phyloP scores from a whole-genome alignment of 495 filamentous ascomycete species.

The Peziza echinospora region DNA sequence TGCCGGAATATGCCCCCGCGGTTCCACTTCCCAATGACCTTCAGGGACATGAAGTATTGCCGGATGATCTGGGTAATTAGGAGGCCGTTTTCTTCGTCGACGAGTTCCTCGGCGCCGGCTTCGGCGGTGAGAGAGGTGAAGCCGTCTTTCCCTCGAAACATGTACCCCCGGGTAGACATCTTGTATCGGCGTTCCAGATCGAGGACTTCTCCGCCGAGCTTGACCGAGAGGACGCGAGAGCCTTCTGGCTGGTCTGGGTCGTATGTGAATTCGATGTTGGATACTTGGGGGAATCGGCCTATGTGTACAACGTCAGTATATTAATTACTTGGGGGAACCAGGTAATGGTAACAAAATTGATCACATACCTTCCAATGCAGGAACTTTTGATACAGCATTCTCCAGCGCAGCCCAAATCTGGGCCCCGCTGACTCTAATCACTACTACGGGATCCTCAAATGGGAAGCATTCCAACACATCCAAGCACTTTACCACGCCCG shows the following conservation, averaged over 20 bases:
- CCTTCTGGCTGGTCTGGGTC: slow-evolving; percentile 36
- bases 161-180: slow-evolving; percentile 42
- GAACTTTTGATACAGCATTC: slow-evolving; percentile 57
- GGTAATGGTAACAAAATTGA: neutral
- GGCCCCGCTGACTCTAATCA: slow-evolving; percentile 43
- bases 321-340: neutral
- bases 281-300: slow-evolving; percentile 56
- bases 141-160: slow-evolving; percentile 72
- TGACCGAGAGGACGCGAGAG: slow-evolving; percentile 38
- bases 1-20: slow-evolving; percentile 30
- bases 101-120: slow-evolving; percentile 54
- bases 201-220: slow-evolving; percentile 36
- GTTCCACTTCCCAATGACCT: slow-evolving; percentile 54
- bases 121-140: slow-evolving; percentile 48
- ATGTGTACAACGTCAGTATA: neutral
- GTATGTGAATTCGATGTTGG: slow-evolving; percentile 51
- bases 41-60: slow-evolving; percentile 72
- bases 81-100: slow-evolving; percentile 68
- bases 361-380: slow-evolving; percentile 53
- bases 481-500: slow-evolving; percentile 49
- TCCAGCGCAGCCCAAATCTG: slow-evolving; percentile 56
- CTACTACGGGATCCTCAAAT: slow-evolving; percentile 76
- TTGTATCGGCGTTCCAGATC: slow-evolving; percentile 39
- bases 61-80: slow-evolving; percentile 64
- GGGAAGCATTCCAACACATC: slow-evolving; percentile 70